These are phyloP conservation scores for Abelmoschus esculentus DNA, from an alignment of 345 rosid genomes.

Conservation along the genomic window DNA sequence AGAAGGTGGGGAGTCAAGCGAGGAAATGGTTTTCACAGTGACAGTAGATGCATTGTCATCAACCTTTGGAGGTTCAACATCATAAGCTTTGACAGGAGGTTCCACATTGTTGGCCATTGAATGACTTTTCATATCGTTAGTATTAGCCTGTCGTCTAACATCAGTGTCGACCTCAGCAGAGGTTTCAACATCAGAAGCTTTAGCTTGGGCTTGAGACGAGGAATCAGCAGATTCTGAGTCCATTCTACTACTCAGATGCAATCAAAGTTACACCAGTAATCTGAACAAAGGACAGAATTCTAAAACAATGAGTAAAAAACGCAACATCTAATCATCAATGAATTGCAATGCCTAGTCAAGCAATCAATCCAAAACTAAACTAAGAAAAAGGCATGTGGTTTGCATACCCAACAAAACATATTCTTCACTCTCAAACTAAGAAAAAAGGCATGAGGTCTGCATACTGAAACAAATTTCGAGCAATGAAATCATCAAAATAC, in stretches of 20 bases:
- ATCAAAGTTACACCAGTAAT: conserved; percentile 5
- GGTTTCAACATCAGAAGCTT: conserved; percentile 13
- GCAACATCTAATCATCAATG: background rate
- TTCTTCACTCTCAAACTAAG: background rate
- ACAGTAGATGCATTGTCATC: conserved; percentile 23
- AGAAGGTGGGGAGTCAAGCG: conserved; percentile 28
- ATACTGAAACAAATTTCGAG: background rate
- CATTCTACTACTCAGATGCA: conserved; percentile 26
- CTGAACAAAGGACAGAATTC: background rate
- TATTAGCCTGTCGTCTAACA: background rate
- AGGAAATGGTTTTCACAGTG: conserved; percentile 15
- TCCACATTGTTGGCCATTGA: conserved; percentile 1
- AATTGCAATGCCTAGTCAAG: background rate
- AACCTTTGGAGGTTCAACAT: conserved; percentile 8
- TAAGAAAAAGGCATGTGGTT: background rate
- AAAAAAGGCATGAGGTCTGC: background rate
- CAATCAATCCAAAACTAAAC: background rate
- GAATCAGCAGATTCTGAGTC: conserved; percentile 35
- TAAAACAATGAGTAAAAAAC: background rate
- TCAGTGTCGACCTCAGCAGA: conserved; percentile 9
- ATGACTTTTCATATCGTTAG: conserved; percentile 15
- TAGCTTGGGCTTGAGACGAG: conserved; percentile 28
- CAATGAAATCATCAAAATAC: background rate
- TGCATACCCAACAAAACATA: too few species aligned
- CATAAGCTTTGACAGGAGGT: background rate